Conservation (phyloP, 495 filamentous ascomycete genomes). For the Daldinia grandis region DNA sequence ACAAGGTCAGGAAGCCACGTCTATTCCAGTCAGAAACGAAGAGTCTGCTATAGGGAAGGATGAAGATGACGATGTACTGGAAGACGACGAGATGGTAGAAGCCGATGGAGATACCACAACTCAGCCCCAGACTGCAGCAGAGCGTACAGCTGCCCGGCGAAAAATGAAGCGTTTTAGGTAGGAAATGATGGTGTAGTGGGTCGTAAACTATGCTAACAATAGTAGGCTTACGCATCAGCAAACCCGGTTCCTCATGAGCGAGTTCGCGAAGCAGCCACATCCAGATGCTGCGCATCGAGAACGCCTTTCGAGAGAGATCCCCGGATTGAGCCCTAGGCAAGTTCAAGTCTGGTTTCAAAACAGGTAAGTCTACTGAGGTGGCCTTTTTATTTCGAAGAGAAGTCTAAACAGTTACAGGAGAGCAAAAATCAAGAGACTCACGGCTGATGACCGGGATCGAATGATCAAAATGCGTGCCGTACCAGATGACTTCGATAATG, state of each 20-base stretch:
- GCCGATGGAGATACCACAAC: constrained; percentile 56
- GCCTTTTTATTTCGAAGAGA: constrained; percentile 21
- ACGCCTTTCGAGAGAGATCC: constrained; percentile 88
- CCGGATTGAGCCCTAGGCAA: constrained; percentile 89
- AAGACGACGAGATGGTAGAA: constrained; percentile 60
- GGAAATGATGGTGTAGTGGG: constrained; percentile 34
- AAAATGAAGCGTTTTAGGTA: constrained; percentile 98
- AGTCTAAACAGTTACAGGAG: constrained; percentile 65
- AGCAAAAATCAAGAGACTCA: constrained; percentile 94
- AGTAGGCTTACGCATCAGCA: constrained; percentile 92
- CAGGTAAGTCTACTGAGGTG: constrained; percentile 65
- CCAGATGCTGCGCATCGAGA: constrained; percentile 94
- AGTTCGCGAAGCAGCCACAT: constrained; percentile 94
- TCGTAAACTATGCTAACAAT: constrained; percentile 20
- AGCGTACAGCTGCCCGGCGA: constrained; percentile 79
- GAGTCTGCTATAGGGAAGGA: constrained; percentile 58
- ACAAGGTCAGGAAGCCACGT: constrained; percentile 45
- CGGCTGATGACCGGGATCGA: constrained; percentile 89
- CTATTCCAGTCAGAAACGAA: constrained; percentile 50
- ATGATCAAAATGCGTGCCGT: constrained; percentile 94
- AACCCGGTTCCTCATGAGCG: constrained; percentile 96
- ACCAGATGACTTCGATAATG: constrained; percentile 91
- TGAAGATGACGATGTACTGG: constrained; percentile 63
- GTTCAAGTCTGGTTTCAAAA: constrained; percentile 99
- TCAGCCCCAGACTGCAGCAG: constrained; percentile 70